Percentiles rank a stretch among this genome's conserved stretches.
These are phyloP conservation scores for Chytriomyces hyalinus DNA, from an alignment of 192 early-diverging fungal species.

Conservation along the genomic window DNA sequence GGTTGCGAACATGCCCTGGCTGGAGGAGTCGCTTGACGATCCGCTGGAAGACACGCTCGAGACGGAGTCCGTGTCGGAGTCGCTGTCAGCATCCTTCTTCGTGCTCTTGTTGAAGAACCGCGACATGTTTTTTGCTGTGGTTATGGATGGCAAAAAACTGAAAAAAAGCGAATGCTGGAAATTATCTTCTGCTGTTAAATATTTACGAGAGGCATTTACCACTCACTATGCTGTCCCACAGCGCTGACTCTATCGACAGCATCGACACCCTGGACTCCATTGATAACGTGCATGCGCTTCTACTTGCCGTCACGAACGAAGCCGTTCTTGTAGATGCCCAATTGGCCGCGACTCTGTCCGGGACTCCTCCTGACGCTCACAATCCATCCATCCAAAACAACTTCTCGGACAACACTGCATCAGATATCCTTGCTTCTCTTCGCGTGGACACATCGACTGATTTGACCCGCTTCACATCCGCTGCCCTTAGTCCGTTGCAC, in stretches of 20 bases:
- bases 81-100: not conserved
- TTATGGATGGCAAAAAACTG: too few species aligned
- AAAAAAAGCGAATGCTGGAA: too few species aligned
- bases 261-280: too few species aligned
- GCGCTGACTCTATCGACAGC: too few species aligned
- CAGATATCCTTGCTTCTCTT: too few species aligned
- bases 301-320: not conserved
- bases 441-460: too few species aligned
- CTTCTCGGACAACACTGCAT: not conserved
- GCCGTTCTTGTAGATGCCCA: constrained; percentile 15
- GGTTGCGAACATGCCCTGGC: constrained; percentile 24
- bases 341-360: not conserved
- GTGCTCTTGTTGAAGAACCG: constrained; percentile 25
- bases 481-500: not conserved
- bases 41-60: constrained; percentile 59
- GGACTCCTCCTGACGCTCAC: not conserved
- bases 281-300: not conserved
- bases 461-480: too few species aligned
- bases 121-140: constrained; percentile 13
- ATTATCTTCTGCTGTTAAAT: too few species aligned
- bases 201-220: too few species aligned
- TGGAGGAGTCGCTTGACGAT: constrained; percentile 61
- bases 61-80: constrained; percentile 68
- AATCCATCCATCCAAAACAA: not conserved
- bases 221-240: too few species aligned